Percentiles rank a stretch among this genome's conserved stretches.
These are phyloP conservation scores for Massariosphaeria phaeospora DNA, from an alignment of 495 filamentous ascomycete genomes.

Conservation along the genomic window DNA sequence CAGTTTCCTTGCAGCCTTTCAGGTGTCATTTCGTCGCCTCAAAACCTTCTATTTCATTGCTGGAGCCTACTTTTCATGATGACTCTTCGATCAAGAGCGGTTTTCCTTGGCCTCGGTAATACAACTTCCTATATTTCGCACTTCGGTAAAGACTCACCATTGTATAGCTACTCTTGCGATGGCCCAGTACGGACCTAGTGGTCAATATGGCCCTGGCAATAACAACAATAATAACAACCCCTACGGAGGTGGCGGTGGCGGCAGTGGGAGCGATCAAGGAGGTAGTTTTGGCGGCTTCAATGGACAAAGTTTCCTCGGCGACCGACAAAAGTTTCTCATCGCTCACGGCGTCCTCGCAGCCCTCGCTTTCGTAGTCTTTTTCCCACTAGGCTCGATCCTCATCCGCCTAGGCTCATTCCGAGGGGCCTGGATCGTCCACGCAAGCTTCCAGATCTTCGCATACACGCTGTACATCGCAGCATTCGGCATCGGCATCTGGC, in stretches of 20 bases:
- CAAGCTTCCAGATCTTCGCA: constrained; percentile 38
- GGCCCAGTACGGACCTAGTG: constrained; percentile 21
- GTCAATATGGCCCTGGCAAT: constrained; percentile 5
- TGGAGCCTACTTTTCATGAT: background rate
- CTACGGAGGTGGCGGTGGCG: background rate
- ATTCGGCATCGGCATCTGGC: constrained; percentile 38
- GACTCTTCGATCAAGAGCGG: background rate
- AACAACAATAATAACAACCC: background rate
- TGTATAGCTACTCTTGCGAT: constrained; percentile 4
- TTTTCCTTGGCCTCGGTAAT: constrained; percentile 8
- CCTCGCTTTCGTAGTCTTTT: constrained; percentile 44
- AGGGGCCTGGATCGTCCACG: constrained; percentile 40
- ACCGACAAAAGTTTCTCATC: constrained; percentile 30
- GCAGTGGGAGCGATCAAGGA: background rate
- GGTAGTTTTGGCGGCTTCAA: constrained; percentile 8
- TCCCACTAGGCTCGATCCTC: constrained; percentile 46
- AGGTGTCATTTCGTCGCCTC: background rate
- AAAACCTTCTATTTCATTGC: background rate
- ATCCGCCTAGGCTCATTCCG: constrained; percentile 43
- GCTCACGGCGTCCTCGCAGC: constrained; percentile 41
- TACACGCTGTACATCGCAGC: constrained; percentile 39
- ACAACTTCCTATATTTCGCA: background rate
- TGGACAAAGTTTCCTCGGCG: background rate
- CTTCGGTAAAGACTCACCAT: background rate
- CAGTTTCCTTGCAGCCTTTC: background rate